These are phyloP conservation scores for Acacia melanoxylon DNA, from an alignment of 306 rosid species.

Conservation along the genomic window DNA sequence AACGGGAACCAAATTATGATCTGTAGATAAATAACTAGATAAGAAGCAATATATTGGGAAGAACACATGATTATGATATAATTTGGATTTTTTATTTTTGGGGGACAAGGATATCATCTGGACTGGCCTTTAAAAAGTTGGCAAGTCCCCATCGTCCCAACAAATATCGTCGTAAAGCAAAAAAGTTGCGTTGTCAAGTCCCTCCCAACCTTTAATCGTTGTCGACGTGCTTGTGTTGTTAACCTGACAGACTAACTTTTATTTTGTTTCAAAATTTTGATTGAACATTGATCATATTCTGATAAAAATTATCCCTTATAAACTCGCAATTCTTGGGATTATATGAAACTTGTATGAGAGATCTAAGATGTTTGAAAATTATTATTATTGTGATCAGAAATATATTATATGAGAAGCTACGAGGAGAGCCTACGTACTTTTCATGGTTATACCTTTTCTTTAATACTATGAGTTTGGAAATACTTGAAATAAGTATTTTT, in stretches of 20 bases:
- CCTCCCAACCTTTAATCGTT: neutral
- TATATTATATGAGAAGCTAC: too few species aligned
- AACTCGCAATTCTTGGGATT: neutral
- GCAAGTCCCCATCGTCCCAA: neutral
- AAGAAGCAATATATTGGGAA: neutral
- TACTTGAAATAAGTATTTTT: too few species aligned
- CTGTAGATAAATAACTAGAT: neutral
- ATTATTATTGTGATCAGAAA: too few species aligned
- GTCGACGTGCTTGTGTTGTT: neutral
- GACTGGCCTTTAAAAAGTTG: neutral
- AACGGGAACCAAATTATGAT: neutral
- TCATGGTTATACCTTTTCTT: too few species aligned
- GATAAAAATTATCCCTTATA: neutral
- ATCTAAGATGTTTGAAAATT: too few species aligned
- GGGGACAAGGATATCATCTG: neutral
- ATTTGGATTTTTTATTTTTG: neutral
- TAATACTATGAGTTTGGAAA: too few species aligned
- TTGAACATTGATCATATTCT: neutral
- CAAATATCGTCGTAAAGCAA: neutral
- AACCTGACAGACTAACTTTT: neutral
- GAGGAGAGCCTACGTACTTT: too few species aligned
- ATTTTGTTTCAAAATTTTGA: too few species aligned
- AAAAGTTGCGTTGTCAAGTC: neutral
- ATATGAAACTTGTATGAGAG: neutral
- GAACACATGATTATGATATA: neutral